These are phyloP conservation scores for Macadamia integrifolia DNA, from an alignment of 164 flowering plant species.

Conservation along the genomic window DNA sequence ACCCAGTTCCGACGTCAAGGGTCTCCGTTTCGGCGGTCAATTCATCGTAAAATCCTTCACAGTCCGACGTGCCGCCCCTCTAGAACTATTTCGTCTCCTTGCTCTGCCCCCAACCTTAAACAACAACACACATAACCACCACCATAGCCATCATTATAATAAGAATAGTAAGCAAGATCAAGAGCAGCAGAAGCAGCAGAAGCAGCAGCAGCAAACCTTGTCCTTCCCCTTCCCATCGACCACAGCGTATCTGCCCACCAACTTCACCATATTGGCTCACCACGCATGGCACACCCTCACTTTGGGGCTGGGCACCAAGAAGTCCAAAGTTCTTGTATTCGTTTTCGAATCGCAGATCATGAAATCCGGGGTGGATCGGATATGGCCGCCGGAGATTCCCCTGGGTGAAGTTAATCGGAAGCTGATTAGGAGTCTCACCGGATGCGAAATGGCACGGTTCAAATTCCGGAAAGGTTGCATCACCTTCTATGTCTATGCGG, in stretches of 20 bases:
- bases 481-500: constrained; percentile 85
- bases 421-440: constrained; percentile 52
- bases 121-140: constrained; percentile 10
- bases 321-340: constrained; percentile 79
- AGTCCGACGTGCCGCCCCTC: constrained; percentile 58
- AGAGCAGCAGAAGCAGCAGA: too few species aligned
- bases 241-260: constrained; percentile 74
- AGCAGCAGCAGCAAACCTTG: too few species aligned
- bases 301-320: constrained; percentile 89
- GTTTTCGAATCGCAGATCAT: constrained; percentile 63
- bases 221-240: constrained; percentile 53
- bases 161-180: not conserved
- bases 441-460: constrained; percentile 82
- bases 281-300: constrained; percentile 97
- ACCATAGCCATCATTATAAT: not conserved
- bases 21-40: constrained; percentile 80
- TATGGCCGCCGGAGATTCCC: constrained; percentile 81
- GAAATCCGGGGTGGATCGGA: constrained; percentile 48
- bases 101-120: constrained; percentile 33
- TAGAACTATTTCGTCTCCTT: constrained; percentile 62
- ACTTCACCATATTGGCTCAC: constrained; percentile 94
- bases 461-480: constrained; percentile 92
- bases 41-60: constrained; percentile 88
- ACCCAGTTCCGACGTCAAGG: constrained; percentile 65
- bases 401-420: constrained; percentile 82